Conservation (phyloP, 805 yeast genomes). For the Spencermartinsiella europaea region DNA sequence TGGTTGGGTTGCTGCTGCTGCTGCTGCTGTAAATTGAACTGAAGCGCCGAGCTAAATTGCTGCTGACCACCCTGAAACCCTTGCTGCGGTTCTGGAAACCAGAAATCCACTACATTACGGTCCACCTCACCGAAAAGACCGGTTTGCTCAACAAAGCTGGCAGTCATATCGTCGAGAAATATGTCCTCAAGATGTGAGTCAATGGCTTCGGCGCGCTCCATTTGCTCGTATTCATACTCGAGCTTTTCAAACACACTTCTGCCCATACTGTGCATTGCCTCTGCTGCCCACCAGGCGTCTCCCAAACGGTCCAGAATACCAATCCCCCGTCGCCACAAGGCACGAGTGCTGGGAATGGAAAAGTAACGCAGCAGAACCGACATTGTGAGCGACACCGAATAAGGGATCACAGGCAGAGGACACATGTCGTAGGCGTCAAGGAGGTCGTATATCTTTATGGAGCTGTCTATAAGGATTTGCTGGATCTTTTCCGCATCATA, state of each 20-base stretch:
- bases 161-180: slow-evolving; percentile 3
- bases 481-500: slow-evolving; percentile 3
- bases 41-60: neutral
- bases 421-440: slow-evolving; percentile 20
- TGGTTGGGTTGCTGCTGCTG: neutral
- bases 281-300: slow-evolving; percentile 30
- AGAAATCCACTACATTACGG: slow-evolving; percentile 20
- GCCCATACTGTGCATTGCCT: slow-evolving; percentile 29
- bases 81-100: slow-evolving; percentile 19
- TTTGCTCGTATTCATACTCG: slow-evolving; percentile 7
- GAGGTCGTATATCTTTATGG: slow-evolving; percentile 14
- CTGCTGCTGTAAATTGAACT: neutral
- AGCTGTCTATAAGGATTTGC: slow-evolving; percentile 14
- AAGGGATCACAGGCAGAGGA: slow-evolving; percentile 29
- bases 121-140: slow-evolving; percentile 23
- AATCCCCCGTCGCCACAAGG: slow-evolving; percentile 26
- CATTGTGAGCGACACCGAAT: slow-evolving; percentile 28
- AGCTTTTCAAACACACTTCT: slow-evolving; percentile 22
- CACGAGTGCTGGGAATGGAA: slow-evolving; percentile 18
- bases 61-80: neutral
- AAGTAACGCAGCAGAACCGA: slow-evolving; percentile 28
- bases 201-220: neutral
- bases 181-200: slow-evolving; percentile 4
- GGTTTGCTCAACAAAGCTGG: slow-evolving; percentile 22
- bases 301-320: slow-evolving; percentile 22